Conservation (phyloP, 768 basidiomycete species). For the Porphyrellus cyaneotinctus region DNA sequence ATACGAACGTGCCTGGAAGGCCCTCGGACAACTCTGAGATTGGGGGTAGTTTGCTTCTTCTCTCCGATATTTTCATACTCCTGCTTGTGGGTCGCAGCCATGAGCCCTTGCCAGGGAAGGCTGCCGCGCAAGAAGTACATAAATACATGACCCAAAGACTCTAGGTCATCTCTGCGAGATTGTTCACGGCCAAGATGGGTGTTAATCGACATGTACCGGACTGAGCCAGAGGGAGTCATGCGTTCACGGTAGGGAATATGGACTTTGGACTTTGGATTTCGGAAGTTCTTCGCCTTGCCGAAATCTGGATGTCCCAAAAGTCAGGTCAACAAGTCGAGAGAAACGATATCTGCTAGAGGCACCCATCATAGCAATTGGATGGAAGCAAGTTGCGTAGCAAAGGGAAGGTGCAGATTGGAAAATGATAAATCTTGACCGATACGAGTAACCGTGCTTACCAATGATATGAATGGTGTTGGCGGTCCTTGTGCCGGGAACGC, state of each 20-base stretch:
- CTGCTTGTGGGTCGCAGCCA: conserved; percentile 98
- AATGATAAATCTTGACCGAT: conserved; percentile 7
- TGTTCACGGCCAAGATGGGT: conserved; percentile 95
- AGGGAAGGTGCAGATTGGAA: background rate
- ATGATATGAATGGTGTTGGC: conserved; percentile 88
- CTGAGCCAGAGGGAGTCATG: conserved; percentile 94
- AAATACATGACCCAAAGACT: conserved; percentile 97
- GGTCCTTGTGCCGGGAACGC: conserved; percentile 85
- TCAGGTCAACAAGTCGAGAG: conserved; percentile 6
- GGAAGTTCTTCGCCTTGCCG: conserved; percentile 99
- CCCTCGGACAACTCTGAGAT: conserved; percentile 95
- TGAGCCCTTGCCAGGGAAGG: conserved; percentile 95
- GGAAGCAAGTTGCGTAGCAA: background rate
- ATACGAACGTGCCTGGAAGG: conserved; percentile 67
- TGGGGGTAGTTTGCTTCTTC: conserved; percentile 92
- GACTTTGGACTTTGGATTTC: conserved; percentile 95
- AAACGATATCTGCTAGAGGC: conserved; percentile 1
- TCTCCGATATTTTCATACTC: conserved; percentile 99
- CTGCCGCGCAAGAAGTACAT: conserved; percentile 99
- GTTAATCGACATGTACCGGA: conserved; percentile 99
- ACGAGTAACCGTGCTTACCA: conserved; percentile 45
- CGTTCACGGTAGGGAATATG: conserved; percentile 99
- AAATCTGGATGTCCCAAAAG: conserved; percentile 58
- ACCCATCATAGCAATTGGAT: background rate
- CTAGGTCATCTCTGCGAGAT: conserved; percentile 92